Evolutionary conservation across 78 protist genomes (phyloP), one percentile per base, ranked within the genome.

Genomic region (Salpingoeca rosetta): DNA sequence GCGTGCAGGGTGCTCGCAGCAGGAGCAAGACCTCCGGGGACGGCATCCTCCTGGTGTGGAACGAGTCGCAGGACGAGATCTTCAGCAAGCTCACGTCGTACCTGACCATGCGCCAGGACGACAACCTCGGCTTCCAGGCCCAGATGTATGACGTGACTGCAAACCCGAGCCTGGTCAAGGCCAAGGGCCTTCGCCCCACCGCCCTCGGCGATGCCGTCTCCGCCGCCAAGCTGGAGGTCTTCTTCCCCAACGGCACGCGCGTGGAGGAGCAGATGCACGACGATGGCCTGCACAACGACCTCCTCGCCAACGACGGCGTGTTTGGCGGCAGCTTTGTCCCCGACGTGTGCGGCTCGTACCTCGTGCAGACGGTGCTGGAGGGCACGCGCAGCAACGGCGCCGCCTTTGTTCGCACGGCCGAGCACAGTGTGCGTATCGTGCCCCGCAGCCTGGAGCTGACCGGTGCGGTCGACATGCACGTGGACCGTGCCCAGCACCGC

Each of bases 241-340:
- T 40, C 42, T 40, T 24, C 17, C 81, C 81, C 40, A 17, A 77
- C 17, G 81, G 81, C 42, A 24, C 81, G 28, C 7, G 7, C 40
- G 28, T 22, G 28, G 42, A 38, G 40, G 56, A 22, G 7, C 28
- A 7, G 28, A 77, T 77, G 81, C 40, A 40, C 17, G 81, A 77
- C 81, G 81, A 77, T 12, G 81, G 81, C 17, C 40, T 40, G 42
- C 40, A 38, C 81, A 24, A 7, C 36, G 81, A 77, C 42, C 36
- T 7, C 40, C 36, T 24, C 7, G 81, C 81, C 12, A 17, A 77
- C 81, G 81, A 77, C 42, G 81, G 81, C 81, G 81, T 77, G 36
- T 77, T 77, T 77, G 81, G 81, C 42, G 81, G 40, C 42, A 17
- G 17, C 40, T 77, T 77, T 77, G 42, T 40, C 28, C 81, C 81